Evolutionary conservation across 768 basidiomycete genomes (phyloP).

Genomic region (Boletus edulis): DNA sequence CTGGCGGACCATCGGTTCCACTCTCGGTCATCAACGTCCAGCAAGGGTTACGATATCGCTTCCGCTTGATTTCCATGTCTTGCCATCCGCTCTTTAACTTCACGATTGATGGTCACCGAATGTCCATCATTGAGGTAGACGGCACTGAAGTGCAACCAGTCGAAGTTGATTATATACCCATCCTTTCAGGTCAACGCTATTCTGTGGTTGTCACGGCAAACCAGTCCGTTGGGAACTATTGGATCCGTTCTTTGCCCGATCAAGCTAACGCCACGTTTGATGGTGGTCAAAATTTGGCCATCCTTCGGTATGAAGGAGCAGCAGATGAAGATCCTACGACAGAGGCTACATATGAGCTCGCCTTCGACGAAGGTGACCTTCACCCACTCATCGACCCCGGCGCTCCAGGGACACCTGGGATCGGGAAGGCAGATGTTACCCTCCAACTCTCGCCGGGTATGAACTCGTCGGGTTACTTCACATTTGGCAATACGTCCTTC

Average conservation of each 20-base stretch:
- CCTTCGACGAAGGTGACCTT: not conserved
- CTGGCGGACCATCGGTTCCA: not conserved
- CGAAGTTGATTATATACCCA: not conserved
- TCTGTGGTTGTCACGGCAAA: slow-evolving; percentile 39
- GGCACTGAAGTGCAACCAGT: not conserved
- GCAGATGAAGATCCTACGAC: not conserved
- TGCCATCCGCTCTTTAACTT: slow-evolving; percentile 2
- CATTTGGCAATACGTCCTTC: not conserved
- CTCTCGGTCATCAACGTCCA: slow-evolving; percentile 2
- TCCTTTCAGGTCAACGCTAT: slow-evolving; percentile 3
- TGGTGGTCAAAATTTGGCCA: slow-evolving; percentile 2
- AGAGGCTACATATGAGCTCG: not conserved
- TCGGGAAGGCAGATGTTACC: slow-evolving; percentile 3
- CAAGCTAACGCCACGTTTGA: slow-evolving; percentile 8
- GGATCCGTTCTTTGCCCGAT: slow-evolving; percentile 40
- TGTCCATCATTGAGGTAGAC: slow-evolving; percentile 6
- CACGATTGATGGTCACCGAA: slow-evolving; percentile 7
- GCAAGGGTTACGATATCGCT: slow-evolving; percentile 2
- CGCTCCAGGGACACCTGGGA: slow-evolving; percentile 2
- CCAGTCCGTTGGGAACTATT: slow-evolving; percentile 49
- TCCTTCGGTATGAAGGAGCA: slow-evolving; percentile 2
- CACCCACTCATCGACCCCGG: not conserved
- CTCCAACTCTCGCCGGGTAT: not conserved
- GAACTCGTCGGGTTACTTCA: not conserved
- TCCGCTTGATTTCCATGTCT: not conserved